These are phyloP conservation scores for Neoarthrinium moseri DNA, from an alignment of 2,329 filamentous ascomycete genomes.

Conservation along the genomic window DNA sequence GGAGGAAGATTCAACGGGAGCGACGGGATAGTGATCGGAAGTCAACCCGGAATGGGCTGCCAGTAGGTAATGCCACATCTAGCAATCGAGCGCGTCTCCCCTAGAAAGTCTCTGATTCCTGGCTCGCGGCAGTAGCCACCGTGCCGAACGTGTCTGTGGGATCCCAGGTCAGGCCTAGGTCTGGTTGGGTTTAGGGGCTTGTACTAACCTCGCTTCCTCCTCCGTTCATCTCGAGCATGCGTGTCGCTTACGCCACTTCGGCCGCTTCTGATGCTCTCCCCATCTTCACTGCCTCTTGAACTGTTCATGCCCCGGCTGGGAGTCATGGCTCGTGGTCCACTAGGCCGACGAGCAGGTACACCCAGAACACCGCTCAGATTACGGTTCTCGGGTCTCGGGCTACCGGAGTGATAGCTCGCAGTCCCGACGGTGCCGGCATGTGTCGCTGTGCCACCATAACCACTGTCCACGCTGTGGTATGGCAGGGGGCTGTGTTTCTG, in stretches of 20 bases:
- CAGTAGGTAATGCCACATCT: slow-evolving; percentile 21
- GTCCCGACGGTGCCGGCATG: slow-evolving; percentile 29
- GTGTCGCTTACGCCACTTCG: background rate
- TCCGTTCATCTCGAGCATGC: slow-evolving; percentile 35
- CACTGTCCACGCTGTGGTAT: slow-evolving; percentile 55
- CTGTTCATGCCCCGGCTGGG: slow-evolving; percentile 44
- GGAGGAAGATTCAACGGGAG: background rate
- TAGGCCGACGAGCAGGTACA: slow-evolving; percentile 52
- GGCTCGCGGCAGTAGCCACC: slow-evolving; percentile 38
- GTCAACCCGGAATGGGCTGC: slow-evolving; percentile 28
- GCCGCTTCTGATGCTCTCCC: slow-evolving; percentile 31
- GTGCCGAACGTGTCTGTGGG: slow-evolving; percentile 52
- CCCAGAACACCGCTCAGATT: slow-evolving; percentile 55
- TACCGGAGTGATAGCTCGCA: slow-evolving; percentile 46
- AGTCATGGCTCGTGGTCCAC: slow-evolving; percentile 61
- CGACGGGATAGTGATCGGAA: slow-evolving; percentile 15
- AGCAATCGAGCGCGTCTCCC: slow-evolving; percentile 25
- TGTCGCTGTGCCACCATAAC: slow-evolving; percentile 49
- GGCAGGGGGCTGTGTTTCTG: slow-evolving; percentile 54
- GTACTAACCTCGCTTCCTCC: slow-evolving; percentile 56
- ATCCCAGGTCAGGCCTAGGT: slow-evolving; percentile 10
- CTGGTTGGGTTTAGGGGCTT: background rate
- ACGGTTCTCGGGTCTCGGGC: slow-evolving; percentile 55
- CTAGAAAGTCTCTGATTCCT: slow-evolving; percentile 56
- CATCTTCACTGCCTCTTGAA: slow-evolving; percentile 39